A percentile compares a stretch with the other conserved stretches of the same genome.
These are phyloP conservation scores for Termitomyces eurrhizus DNA, from an alignment of 768 basidiomycete genomes.

Conservation along the genomic window DNA sequence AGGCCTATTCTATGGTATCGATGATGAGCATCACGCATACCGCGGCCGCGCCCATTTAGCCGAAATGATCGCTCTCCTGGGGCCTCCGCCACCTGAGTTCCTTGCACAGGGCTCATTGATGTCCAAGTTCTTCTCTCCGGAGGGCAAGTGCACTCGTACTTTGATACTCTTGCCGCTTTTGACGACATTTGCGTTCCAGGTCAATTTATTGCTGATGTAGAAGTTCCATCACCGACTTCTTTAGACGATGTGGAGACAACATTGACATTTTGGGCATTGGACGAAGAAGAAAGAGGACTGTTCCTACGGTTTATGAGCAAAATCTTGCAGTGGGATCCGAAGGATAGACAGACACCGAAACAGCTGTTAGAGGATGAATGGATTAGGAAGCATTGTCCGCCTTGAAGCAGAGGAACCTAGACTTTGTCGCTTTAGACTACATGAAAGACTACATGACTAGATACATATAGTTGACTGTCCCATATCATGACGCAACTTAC, in stretches of 20 bases:
- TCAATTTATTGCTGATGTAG: not conserved
- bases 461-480: no score
- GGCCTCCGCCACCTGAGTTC: constrained; percentile 6
- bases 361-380: constrained; percentile 4
- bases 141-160: not conserved
- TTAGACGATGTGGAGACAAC: not conserved
- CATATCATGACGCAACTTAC: not conserved
- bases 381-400: not conserved
- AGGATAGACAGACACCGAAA: constrained; percentile 2
- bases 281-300: constrained; percentile 3
- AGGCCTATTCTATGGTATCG: not conserved
- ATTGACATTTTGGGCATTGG: not conserved
- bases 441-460: no score
- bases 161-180: not conserved
- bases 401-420: not conserved
- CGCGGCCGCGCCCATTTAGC: not conserved
- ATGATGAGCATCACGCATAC: not conserved
- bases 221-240: not conserved
- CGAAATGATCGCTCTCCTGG: constrained; percentile 4
- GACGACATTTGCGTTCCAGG: not conserved
- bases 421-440: not conserved
- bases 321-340: constrained; percentile 9
- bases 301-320: constrained; percentile 8
- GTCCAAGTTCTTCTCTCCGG: not conserved
- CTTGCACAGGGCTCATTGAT: not conserved